A percentile compares a stretch with the other conserved stretches of the same genome.
phyloP scores from a whole-genome alignment of 169 alveolate genomes.

The Plasmodium gallinaceum region DNA sequence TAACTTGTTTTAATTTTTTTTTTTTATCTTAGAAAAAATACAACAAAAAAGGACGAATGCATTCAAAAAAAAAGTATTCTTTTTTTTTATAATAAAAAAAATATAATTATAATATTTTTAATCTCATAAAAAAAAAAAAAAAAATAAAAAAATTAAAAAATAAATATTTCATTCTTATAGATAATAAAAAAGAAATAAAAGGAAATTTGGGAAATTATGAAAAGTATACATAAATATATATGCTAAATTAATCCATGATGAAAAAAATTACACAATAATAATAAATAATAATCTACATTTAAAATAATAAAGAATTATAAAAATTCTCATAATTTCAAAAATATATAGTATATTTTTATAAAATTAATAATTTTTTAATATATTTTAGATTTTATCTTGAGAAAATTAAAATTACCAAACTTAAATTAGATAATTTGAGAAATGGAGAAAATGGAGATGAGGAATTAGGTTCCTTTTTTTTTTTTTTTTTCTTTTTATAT shows the following conservation, averaged over 20 bases:
- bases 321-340: too few species aligned
- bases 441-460: conserved; percentile 16
- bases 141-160: not conserved
- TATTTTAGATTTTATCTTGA: conserved; percentile 46
- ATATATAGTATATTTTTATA: too few species aligned
- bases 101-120: not conserved
- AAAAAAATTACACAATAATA: too few species aligned
- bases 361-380: not conserved
- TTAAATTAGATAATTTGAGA: conserved; percentile 20
- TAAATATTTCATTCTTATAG: not conserved
- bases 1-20: conserved; percentile 10
- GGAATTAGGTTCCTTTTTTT: conserved; percentile 11
- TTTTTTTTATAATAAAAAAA: not conserved
- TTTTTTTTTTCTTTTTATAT: too few species aligned
- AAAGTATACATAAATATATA: not conserved
- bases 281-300: too few species aligned
- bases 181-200: conserved; percentile 16
- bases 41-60: not conserved
- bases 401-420: conserved; percentile 27
- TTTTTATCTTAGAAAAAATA: conserved; percentile 25
- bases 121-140: not conserved
- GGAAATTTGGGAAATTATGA: conserved; percentile 25
- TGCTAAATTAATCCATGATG: not conserved
- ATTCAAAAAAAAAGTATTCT: conserved; percentile 20
- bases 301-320: too few species aligned